Evolutionary conservation across 257 asterid species (phyloP).

Genomic region (Solanum pinnatisectum): DNA sequence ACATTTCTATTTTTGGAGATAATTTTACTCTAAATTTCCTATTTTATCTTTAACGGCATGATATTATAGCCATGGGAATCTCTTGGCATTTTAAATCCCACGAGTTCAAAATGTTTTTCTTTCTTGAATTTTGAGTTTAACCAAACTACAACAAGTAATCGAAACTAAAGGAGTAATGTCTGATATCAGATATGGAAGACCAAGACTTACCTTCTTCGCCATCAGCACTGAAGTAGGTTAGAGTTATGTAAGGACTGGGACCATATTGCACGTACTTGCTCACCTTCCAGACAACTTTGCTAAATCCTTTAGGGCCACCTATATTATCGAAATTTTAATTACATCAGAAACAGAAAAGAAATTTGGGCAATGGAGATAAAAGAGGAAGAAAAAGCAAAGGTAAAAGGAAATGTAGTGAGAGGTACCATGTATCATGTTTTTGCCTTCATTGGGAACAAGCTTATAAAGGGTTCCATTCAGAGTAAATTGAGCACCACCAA

Average conservation of each 20-base stretch:
- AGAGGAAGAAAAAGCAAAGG: neutral
- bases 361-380: neutral
- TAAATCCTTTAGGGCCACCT: conserved; percentile 9
- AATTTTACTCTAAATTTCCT: neutral
- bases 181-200: neutral
- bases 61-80: neutral
- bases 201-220: conserved; percentile 20
- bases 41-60: neutral
- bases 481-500: conserved; percentile 65
- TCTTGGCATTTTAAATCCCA: neutral
- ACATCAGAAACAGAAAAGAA: neutral
- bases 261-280: neutral
- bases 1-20: neutral
- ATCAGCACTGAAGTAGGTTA: conserved; percentile 10
- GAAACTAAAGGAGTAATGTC: neutral
- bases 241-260: neutral
- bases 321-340: neutral
- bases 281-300: conserved; percentile 9
- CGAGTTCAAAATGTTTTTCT: neutral
- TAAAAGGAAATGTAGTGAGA: neutral
- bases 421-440: conserved; percentile 68
- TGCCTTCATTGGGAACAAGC: conserved; percentile 56
- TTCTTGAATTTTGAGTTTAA: neutral
- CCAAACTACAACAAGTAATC: neutral
- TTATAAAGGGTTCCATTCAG: conserved; percentile 55